Percentiles rank a stretch among this genome's conserved stretches.
phyloP scores from a whole-genome alignment of 2,329 filamentous ascomycete species.

The Cercospora berteroae region DNA sequence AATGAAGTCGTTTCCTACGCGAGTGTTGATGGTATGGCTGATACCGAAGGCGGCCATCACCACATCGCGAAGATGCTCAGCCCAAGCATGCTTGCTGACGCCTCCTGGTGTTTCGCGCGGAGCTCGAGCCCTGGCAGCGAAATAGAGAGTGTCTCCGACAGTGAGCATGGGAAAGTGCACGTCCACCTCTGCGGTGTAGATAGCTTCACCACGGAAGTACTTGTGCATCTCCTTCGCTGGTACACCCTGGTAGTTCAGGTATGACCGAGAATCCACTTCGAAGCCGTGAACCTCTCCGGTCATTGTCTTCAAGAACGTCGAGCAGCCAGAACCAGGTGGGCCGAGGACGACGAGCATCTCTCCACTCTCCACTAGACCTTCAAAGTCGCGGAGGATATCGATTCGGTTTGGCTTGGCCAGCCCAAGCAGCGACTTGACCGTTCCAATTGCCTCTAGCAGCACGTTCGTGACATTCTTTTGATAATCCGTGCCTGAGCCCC shows the following conservation, averaged over 20 bases:
- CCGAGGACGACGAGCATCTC: constrained; percentile 76
- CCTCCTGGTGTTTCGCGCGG: constrained; percentile 62
- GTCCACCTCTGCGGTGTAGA: constrained; percentile 83
- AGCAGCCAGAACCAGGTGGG: constrained; percentile 68
- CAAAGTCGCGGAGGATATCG: constrained; percentile 66
- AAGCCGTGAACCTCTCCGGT: constrained; percentile 81
- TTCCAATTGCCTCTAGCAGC: constrained; percentile 42
- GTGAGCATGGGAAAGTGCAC: constrained; percentile 75
- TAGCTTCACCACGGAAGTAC: constrained; percentile 77
- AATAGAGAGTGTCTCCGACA: constrained; percentile 75
- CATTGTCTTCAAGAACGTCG: constrained; percentile 80
- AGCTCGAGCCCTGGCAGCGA: constrained; percentile 69
- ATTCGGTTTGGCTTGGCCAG: constrained; percentile 36
- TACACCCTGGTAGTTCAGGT: constrained; percentile 81
- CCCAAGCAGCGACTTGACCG: constrained; percentile 39
- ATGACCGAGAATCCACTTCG: constrained; percentile 65
- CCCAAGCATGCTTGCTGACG: constrained; percentile 54
- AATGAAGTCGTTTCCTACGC: constrained; percentile 72
- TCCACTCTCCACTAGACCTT: constrained; percentile 66
- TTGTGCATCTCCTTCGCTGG: constrained; percentile 72
- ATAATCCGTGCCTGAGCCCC: constrained; percentile 50
- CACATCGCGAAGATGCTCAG: constrained; percentile 66
- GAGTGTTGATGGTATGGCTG: constrained; percentile 68
- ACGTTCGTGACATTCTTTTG: constrained; percentile 53
- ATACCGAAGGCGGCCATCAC: constrained; percentile 76